These are phyloP conservation scores for Bryoglossum gracile DNA, from an alignment of 495 filamentous ascomycete genomes.

Conservation along the genomic window DNA sequence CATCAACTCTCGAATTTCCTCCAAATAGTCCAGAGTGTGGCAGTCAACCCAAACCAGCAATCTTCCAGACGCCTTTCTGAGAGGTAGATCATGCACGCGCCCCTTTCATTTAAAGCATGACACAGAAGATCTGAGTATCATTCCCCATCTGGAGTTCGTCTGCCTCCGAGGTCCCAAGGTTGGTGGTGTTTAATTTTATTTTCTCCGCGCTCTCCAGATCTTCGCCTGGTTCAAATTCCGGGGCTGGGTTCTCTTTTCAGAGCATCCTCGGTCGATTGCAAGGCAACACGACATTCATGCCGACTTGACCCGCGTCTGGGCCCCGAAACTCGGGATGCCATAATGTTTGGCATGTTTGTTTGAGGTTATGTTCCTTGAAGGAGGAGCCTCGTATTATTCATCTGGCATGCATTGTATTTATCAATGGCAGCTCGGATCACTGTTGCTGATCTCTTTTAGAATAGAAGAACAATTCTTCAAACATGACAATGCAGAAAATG, in stretches of 20 bases:
- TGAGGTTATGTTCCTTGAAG: too few species aligned
- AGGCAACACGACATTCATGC: too few species aligned
- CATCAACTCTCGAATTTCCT: too few species aligned
- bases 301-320: not conserved
- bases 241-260: slow-evolving; percentile 17
- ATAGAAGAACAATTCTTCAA: not conserved
- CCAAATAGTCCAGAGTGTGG: too few species aligned
- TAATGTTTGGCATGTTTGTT: too few species aligned
- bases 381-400: too few species aligned
- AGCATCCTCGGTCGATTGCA: too few species aligned
- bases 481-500: slow-evolving; percentile 14
- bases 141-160: not conserved
- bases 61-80: too few species aligned
- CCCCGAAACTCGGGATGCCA: not conserved
- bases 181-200: not conserved
- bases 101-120: not conserved
- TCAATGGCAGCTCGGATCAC: not conserved
- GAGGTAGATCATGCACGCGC: not conserved
- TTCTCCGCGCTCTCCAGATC: slow-evolving; percentile 4
- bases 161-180: not conserved
- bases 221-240: slow-evolving; percentile 14
- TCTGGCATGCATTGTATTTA: too few species aligned
- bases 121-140: not conserved
- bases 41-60: too few species aligned
- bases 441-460: not conserved